A percentile compares a stretch with the other conserved stretches of the same genome.
Evolutionary conservation across 345 rosid genomes (phyloP).

Genomic region (Combretum micranthum): DNA sequence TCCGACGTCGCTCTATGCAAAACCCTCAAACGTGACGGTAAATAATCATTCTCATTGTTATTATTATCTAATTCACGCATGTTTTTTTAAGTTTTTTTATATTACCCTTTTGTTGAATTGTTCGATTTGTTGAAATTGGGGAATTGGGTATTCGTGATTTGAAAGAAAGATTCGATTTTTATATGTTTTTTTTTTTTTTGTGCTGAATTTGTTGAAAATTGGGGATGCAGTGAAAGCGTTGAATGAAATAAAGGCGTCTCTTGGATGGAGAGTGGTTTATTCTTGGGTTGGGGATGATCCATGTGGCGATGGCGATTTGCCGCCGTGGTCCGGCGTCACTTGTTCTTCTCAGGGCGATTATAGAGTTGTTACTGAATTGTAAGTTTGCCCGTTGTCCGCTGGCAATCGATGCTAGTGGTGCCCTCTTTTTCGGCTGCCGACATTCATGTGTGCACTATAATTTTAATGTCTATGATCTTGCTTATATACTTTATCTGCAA

Average conservation of each 20-base stretch:
- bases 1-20: slow-evolving; percentile 28
- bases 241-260: slow-evolving; percentile 92
- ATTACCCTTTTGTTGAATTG: not conserved
- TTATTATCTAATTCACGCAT: not conserved
- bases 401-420: not conserved
- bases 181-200: not conserved
- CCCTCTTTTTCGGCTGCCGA: not conserved
- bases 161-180: not conserved
- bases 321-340: slow-evolving; percentile 94
- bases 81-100: not conserved
- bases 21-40: slow-evolving; percentile 60
- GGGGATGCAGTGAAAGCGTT: slow-evolving; percentile 73
- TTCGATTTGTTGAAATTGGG: not conserved
- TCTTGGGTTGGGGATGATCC: slow-evolving; percentile 99
- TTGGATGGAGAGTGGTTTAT: slow-evolving; percentile 96
- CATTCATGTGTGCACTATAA: not conserved
- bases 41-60: not conserved
- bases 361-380: slow-evolving; percentile 85
- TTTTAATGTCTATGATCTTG: not conserved
- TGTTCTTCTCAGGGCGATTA: slow-evolving; percentile 88
- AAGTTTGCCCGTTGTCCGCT: slow-evolving; percentile 6
- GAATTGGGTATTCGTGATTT: no score
- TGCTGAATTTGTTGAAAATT: not conserved
- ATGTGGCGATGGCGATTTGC: slow-evolving; percentile 83
- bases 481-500: no score